A percentile compares a stretch with the other conserved stretches of the same genome.
Conservation (phyloP, 2,329 filamentous ascomycete species). For the Cladosporium sp. region DNA sequence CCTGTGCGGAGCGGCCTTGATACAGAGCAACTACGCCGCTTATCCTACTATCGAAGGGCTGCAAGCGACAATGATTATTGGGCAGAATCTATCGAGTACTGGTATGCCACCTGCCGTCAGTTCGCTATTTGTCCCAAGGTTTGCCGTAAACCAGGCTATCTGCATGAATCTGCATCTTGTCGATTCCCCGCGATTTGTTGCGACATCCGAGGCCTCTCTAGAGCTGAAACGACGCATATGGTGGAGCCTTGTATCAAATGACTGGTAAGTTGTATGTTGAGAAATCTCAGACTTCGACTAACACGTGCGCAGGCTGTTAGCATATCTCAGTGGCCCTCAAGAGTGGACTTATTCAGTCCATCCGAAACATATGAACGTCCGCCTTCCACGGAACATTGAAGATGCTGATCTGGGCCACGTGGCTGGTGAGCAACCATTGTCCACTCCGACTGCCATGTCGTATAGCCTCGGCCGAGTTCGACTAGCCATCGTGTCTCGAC, state of each 20-base stretch:
- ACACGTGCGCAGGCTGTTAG: neutral
- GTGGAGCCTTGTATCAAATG: slow-evolving; percentile 3
- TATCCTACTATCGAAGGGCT: neutral
- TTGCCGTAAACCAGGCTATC: neutral
- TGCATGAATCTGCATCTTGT: neutral
- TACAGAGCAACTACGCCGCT: neutral
- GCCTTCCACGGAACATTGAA: neutral
- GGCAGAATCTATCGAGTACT: neutral
- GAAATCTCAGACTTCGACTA: neutral
- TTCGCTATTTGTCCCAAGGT: neutral
- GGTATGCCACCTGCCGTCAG: slow-evolving; percentile 1
- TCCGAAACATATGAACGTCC: slow-evolving; percentile 1
- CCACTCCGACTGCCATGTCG: neutral
- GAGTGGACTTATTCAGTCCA: slow-evolving; percentile 4
- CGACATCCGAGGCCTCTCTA: neutral
- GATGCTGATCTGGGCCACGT: neutral
- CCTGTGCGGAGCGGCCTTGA: neutral
- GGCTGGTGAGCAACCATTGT: neutral
- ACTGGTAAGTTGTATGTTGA: neutral
- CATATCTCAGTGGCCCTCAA: neutral
- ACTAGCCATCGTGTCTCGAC: neutral
- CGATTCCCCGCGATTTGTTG: neutral
- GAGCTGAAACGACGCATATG: slow-evolving; percentile 3
- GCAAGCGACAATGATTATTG: neutral
- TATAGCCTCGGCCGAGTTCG: neutral